Base-by-base conservation (phyloP, 2,329 filamentous ascomycete genomes). In the Microdochium nivale region DNA sequence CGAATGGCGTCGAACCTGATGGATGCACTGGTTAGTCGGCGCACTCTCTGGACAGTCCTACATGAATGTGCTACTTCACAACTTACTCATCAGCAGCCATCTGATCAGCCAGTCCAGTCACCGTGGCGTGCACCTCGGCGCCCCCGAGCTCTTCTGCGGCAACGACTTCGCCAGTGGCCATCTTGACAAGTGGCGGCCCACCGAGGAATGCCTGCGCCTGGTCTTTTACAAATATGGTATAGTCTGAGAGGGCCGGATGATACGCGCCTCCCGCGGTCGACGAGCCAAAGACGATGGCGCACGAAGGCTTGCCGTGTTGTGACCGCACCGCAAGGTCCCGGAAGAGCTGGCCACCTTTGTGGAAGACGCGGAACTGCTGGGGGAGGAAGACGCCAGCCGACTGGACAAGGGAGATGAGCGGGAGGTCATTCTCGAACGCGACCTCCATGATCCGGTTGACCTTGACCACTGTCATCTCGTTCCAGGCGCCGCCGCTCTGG, bases 171-270 rank as follows among this genome's bases (percentile, higher is more conserved):
- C 72, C 71, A 0, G 71, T 75, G 0, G 72, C 71, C 71, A 74
- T 73, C 53, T 73, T 72, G 1, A 74, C 71, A 8, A 74, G 60
- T 0, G 72, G 72, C 0, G 72, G 72, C 0, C 72, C 71, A 7
- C 65, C 72, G 1, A 74, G 61, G 49, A 73, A 75, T 0, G 68
- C 70, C 51, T 74, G 71, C 0, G 69, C 71, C 53, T 75, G 70
- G 14, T 67, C 62, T 43, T 71, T 30, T 1, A 54, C 59, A 44
- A 63, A 58, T 7, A 63, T 73, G 64, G 69, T 72, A 50, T 73
- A 72, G 52, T 62, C 59, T 1, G 70, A 71, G 1, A 72, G 51
- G 2, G 66, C 69, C 1, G 69, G 69, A 49, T 70, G 67, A 50
- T 71, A 71, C 16, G 69, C 69, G 9, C 68, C 68, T 25, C 70